phyloP scores from a whole-genome alignment of 106 monocot species.

The Dendrobium huoshanense region DNA sequence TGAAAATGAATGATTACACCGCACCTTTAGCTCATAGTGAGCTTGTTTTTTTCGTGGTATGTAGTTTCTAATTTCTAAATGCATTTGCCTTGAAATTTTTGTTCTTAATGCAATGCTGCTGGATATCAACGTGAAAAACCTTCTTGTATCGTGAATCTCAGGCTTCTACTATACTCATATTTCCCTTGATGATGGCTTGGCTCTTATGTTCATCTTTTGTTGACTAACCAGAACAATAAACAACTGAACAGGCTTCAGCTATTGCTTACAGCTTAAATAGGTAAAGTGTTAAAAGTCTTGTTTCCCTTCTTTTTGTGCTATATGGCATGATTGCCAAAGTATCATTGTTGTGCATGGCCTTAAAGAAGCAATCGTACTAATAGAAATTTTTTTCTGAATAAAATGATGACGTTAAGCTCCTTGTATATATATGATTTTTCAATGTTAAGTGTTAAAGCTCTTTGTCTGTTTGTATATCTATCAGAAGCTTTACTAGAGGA shows the following conservation, averaged over 20 bases:
- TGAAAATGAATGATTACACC: conserved; percentile 30
- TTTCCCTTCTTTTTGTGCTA: not conserved
- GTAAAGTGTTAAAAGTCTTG: too few relatives aligned
- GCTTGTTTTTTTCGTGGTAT: conserved; percentile 41
- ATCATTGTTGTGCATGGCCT: not conserved
- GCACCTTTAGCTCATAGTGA: conserved; percentile 29
- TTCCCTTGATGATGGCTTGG: conserved; percentile 13
- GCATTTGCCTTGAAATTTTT: not conserved
- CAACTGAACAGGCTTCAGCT: not conserved
- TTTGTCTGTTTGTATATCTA: too few relatives aligned
- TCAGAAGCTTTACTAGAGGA: too few relatives aligned
- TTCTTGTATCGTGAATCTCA: conserved; percentile 13
- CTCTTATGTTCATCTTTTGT: not conserved
- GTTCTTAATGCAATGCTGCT: not conserved
- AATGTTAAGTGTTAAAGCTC: too few relatives aligned
- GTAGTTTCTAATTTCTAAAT: not conserved
- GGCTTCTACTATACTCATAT: conserved; percentile 10
- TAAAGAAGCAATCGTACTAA: too few relatives aligned
- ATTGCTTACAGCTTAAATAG: not conserved
- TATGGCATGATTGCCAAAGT: not conserved
- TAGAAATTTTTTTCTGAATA: too few relatives aligned
- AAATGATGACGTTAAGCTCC: too few relatives aligned
- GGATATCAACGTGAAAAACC: not conserved
- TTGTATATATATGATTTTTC: too few relatives aligned
- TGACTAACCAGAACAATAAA: not conserved